Base-by-base conservation (phyloP, 768 basidiomycete species). In the Russula abietina region DNA sequence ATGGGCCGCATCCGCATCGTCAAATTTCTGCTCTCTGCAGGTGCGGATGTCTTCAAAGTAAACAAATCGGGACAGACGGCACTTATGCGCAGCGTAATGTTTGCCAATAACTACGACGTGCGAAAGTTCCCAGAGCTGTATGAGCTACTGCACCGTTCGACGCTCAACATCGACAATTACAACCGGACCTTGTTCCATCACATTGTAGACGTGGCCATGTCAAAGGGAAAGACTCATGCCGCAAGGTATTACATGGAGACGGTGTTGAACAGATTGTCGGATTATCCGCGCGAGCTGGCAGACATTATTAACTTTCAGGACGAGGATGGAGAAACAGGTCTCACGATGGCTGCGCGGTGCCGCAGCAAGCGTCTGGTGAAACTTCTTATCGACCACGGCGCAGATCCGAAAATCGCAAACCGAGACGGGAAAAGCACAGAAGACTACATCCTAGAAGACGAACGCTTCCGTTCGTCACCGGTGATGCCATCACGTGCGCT, bases 291-390 rank as follows among this genome's bases (percentile, higher is more conserved):
- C 70, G 97, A 99, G 74, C 77, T 99, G 33, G 92, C 93, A 36
- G 97, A 99, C 70, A 93, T 99, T 52, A 93, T 99, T 75, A 99
- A 99, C 71, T 98, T 98, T 73, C 97, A 97, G 73, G 96, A 98
- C 72, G 94, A 98, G 72, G 97, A 99, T 67, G 96, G 96, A 39
- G 97, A 99, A 76, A 98, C 97, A 8, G 93, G 97, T 12, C 75
- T 99, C 64, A 98, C 97, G 4, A 85, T 99, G 80, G 95, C 97
- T 22, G 96, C 97, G 16, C 83, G 97, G 48, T 98, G 95, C 71
- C 79, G 97, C 60, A 94, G 91, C 74, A 95, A 97, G 74, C 89
- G 95, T 16, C 82, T 99, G 5, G 94, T 98, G 68, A 97, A 95
- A 73, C 81, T 96, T 39, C 83, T 99, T 56, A 88, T 99, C 63